Percentiles rank a stretch among this genome's conserved stretches.
Evolutionary conservation across 176 grass and related monocot genomes (phyloP).

Genomic region (Dendrocalamus sinicus): DNA sequence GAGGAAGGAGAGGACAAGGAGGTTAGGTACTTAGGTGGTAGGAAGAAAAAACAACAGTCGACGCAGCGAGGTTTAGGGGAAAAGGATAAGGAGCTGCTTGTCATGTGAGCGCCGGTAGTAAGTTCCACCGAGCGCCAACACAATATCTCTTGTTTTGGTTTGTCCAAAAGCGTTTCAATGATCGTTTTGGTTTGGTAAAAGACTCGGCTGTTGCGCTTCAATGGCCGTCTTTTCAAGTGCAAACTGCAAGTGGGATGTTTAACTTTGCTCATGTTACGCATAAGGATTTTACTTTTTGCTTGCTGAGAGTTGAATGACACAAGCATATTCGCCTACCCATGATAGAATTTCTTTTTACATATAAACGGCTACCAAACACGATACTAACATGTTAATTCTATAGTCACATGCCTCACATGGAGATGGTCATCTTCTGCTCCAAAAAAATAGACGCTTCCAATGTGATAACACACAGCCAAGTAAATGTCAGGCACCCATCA

Average conservation of each 20-base stretch:
- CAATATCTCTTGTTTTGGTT: too few relatives aligned
- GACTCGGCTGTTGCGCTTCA: too few relatives aligned
- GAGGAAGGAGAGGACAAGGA: too few relatives aligned
- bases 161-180: too few relatives aligned
- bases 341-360: background rate
- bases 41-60: too few relatives aligned
- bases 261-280: background rate
- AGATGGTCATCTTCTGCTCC: background rate
- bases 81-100: too few relatives aligned
- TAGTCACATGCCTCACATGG: slow-evolving; percentile 48
- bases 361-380: background rate
- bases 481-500: slow-evolving; percentile 18
- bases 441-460: background rate
- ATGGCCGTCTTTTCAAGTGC: background rate
- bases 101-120: too few relatives aligned
- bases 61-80: too few relatives aligned
- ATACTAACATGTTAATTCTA: background rate
- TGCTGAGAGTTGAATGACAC: background rate
- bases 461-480: background rate
- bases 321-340: background rate
- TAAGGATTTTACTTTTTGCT: background rate
- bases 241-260: background rate
- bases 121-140: too few relatives aligned
- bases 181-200: too few relatives aligned
- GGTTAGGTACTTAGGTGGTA: too few relatives aligned